These are phyloP conservation scores for Sugiyamaella mastotermitis DNA, from an alignment of 805 yeast species.

Conservation along the genomic window DNA sequence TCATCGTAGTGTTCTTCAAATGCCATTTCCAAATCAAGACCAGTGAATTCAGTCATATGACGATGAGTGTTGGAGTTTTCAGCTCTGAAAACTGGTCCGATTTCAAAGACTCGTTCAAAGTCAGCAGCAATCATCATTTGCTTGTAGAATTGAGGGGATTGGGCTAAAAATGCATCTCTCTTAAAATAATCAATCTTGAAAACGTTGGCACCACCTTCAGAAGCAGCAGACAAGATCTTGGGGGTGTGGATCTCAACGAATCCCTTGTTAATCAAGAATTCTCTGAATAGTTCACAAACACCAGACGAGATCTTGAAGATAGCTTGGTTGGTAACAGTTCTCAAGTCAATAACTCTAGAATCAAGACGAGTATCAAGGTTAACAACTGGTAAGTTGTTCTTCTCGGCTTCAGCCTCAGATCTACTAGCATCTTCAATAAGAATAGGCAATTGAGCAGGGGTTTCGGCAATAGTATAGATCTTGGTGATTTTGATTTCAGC, in stretches of 20 bases:
- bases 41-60: slow-evolving; percentile 98
- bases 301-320: slow-evolving; percentile 92
- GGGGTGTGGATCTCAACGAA: slow-evolving; percentile 96
- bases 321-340: slow-evolving; percentile 97
- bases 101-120: slow-evolving; percentile 91
- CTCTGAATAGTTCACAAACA: slow-evolving; percentile 82
- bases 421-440: slow-evolving; percentile 95
- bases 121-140: slow-evolving; percentile 98
- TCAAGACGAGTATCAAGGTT: slow-evolving; percentile 95
- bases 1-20: slow-evolving; percentile 98
- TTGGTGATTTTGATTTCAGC: slow-evolving; percentile 75
- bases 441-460: slow-evolving; percentile 90
- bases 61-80: slow-evolving; percentile 99
- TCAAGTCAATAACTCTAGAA: slow-evolving; percentile 88
- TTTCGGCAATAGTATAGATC: slow-evolving; percentile 71
- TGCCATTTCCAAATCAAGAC: slow-evolving; percentile 96
- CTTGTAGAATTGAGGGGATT: slow-evolving; percentile 96
- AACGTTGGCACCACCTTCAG: slow-evolving; percentile 97
- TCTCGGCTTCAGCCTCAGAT: slow-evolving; percentile 81
- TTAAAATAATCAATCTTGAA: slow-evolving; percentile 92
- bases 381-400: slow-evolving; percentile 82
- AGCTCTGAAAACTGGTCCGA: slow-evolving; percentile 98
- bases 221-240: slow-evolving; percentile 87
- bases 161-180: slow-evolving; percentile 89
- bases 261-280: slow-evolving; percentile 59